Evolutionary conservation across 1,284 basidiomycete species (phyloP).

Genomic region (Apiotrichum akiyoshidainum): DNA sequence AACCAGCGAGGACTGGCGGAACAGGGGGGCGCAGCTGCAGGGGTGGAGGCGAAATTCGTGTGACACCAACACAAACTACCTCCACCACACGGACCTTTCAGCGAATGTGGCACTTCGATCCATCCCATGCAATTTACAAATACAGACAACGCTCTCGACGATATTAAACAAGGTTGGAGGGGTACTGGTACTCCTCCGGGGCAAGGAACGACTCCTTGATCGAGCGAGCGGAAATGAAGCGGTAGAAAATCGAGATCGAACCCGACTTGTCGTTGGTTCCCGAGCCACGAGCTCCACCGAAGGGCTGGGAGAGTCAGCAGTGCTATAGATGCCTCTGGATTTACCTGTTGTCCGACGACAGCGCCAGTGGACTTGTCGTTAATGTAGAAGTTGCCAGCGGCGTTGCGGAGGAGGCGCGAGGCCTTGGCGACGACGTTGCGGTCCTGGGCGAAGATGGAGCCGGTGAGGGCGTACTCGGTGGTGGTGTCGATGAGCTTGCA

Average conservation of each 20-base stretch:
- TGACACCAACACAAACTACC: no score
- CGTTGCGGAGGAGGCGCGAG: slow-evolving; percentile 74
- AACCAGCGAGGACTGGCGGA: no score
- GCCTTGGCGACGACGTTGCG: slow-evolving; percentile 72
- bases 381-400: slow-evolving; percentile 76
- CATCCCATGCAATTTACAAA: no score
- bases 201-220: slow-evolving; percentile 95
- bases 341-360: slow-evolving; percentile 90
- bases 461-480: slow-evolving; percentile 85
- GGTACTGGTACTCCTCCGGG: slow-evolving; percentile 73
- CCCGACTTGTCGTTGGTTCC: slow-evolving; percentile 99
- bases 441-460: slow-evolving; percentile 80
- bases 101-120: no score
- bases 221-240: slow-evolving; percentile 82
- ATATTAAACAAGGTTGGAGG: slow-evolving; percentile 70
- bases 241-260: slow-evolving; percentile 81
- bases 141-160: no score
- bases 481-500: slow-evolving; percentile 83
- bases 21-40: no score
- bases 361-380: slow-evolving; percentile 89
- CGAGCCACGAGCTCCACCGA: slow-evolving; percentile 86
- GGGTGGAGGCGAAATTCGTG: no score
- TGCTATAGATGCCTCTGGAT: no score
- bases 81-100: no score
- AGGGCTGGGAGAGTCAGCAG: slow-evolving; percentile 49